phyloP scores from a whole-genome alignment of 805 yeast genomes.

The Vanderwaltozyma yarrowii region DNA sequence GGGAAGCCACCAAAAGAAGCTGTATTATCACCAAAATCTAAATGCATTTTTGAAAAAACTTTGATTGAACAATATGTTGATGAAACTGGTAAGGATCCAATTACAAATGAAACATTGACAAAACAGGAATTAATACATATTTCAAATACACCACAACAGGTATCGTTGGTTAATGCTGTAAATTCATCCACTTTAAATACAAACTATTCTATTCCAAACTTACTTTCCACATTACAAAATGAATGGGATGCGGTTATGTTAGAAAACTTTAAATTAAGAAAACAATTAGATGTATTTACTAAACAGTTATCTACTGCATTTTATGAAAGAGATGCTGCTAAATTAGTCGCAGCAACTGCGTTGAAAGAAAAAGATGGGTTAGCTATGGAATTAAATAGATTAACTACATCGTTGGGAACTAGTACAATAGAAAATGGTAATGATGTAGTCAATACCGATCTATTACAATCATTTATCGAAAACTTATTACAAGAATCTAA shows the following conservation, averaged over 20 bases:
- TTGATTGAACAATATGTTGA: conserved; percentile 52
- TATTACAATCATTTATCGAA: conserved; percentile 1
- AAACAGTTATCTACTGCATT: conserved; percentile 69
- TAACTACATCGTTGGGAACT: conserved; percentile 35
- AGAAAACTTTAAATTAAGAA: conserved; percentile 67
- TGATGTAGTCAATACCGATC: background rate
- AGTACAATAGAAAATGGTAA: conserved; percentile 5
- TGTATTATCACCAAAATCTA: conserved; percentile 65
- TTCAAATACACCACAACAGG: conserved; percentile 25
- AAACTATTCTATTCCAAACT: conserved; percentile 50
- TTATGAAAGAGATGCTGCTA: conserved; percentile 85
- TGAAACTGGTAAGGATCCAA: conserved; percentile 66
- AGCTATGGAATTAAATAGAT: conserved; percentile 47
- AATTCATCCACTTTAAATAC: conserved; percentile 38
- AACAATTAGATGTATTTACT: conserved; percentile 54
- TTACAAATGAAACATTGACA: conserved; percentile 50
- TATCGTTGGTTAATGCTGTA: conserved; percentile 18
- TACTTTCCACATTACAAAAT: conserved; percentile 65
- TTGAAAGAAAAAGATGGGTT: conserved; percentile 72
- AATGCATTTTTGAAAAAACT: conserved; percentile 55
- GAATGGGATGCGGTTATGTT: conserved; percentile 86
- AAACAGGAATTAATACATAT: conserved; percentile 47
- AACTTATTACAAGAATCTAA: conserved; percentile 1
- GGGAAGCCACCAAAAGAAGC: conserved; percentile 65
- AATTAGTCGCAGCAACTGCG: conserved; percentile 68